Conservation (phyloP, 2,329 filamentous ascomycete species). For the Cordyceps fumosorosea region DNA sequence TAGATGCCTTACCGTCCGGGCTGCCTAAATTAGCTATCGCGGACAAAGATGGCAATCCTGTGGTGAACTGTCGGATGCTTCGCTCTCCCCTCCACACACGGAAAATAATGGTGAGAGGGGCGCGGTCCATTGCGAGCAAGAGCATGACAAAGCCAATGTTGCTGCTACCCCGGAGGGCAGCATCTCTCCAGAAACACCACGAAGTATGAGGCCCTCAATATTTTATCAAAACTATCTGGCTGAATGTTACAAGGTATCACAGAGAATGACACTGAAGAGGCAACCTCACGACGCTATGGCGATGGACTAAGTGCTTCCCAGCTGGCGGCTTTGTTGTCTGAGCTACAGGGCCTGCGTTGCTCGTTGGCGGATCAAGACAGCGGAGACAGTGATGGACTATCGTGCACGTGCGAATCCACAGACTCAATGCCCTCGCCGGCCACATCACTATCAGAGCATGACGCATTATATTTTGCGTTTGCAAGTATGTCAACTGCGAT, state of each 20-base stretch:
- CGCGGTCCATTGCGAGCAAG: background rate
- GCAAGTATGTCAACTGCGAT: background rate
- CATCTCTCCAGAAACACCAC: background rate
- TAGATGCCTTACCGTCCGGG: no score
- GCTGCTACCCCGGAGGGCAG: background rate
- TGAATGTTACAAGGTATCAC: background rate
- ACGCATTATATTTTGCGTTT: background rate
- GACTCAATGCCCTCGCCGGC: background rate
- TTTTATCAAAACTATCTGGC: background rate
- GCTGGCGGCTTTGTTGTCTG: background rate
- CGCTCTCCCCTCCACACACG: background rate
- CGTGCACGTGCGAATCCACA: background rate
- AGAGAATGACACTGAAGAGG: background rate
- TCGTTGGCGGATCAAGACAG: background rate
- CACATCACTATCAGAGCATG: slow-evolving; percentile 1
- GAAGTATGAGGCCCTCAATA: background rate
- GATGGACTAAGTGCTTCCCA: background rate
- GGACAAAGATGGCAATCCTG: background rate
- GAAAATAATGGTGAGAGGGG: background rate
- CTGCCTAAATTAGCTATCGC: background rate
- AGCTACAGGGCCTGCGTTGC: background rate
- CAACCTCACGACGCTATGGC: background rate
- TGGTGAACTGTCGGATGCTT: background rate
- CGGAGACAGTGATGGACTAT: background rate
- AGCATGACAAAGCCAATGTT: background rate